These are phyloP conservation scores for Stentor roeselii DNA, from an alignment of 73 alveolate species.

Conservation along the genomic window DNA sequence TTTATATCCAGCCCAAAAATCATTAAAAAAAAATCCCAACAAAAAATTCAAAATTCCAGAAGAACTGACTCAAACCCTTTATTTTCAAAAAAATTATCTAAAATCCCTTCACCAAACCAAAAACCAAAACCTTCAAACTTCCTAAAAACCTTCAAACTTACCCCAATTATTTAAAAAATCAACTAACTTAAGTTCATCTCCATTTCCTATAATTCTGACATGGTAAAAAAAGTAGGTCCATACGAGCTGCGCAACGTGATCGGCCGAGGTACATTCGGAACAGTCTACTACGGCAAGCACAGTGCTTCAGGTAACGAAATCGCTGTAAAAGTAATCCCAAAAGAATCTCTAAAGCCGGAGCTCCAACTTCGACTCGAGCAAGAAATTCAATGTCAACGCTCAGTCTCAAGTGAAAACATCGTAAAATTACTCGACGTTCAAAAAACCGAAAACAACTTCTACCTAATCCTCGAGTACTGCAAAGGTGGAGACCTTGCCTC, in stretches of 20 bases:
- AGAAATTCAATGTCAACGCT: slow-evolving; percentile 21
- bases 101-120: too few species aligned
- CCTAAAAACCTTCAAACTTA: too few species aligned
- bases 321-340: background rate
- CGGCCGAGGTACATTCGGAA: slow-evolving; percentile 18
- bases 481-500: slow-evolving; percentile 47
- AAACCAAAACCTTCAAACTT: too few species aligned
- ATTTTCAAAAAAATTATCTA: too few species aligned
- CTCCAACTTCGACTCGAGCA: slow-evolving; percentile 18
- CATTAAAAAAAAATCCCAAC: too few species aligned
- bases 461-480: slow-evolving; percentile 40
- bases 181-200: too few species aligned
- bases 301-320: background rate
- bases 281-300: slow-evolving; percentile 12
- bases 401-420: slow-evolving; percentile 21
- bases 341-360: slow-evolving; percentile 20
- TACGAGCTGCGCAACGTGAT: background rate
- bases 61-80: too few species aligned
- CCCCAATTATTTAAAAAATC: too few species aligned
- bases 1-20: too few species aligned
- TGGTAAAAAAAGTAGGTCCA: slow-evolving; percentile 16
- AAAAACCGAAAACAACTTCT: slow-evolving; percentile 43
- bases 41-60: too few species aligned
- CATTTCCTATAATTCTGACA: too few species aligned
- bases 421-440: slow-evolving; percentile 29